Percentiles rank a stretch among this genome's conserved stretches.
Conservation (phyloP, 768 basidiomycete species). For the Phaeotremella fagi region DNA sequence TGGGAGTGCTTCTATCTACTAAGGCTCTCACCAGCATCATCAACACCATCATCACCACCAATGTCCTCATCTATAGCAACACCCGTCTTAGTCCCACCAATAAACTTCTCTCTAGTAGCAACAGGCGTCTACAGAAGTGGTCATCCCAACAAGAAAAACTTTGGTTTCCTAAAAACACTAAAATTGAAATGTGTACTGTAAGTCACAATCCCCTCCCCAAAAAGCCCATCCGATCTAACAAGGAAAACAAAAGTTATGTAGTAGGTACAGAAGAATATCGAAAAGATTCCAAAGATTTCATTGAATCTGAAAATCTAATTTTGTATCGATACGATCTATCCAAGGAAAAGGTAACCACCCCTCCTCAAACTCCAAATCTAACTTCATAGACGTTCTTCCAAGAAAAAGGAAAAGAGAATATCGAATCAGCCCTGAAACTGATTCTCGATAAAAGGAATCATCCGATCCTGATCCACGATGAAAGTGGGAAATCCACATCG, state of each 20-base stretch:
- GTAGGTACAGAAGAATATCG: conserved; percentile 35
- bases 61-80: too few species aligned
- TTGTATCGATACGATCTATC: conserved; percentile 32
- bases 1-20: too few species aligned
- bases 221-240: not conserved
- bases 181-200: conserved; percentile 42
- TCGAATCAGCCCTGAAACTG: conserved; percentile 20
- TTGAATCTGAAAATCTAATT: conserved; percentile 10
- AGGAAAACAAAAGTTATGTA: conserved; percentile 27
- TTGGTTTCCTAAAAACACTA: conserved; percentile 37
- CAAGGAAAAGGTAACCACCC: conserved; percentile 24
- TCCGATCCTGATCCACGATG: conserved; percentile 41
- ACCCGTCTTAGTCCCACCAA: conserved; percentile 39
- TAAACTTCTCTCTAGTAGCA: conserved; percentile 41
- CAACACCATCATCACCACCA: too few species aligned
- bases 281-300: conserved; percentile 34
- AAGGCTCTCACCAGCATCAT: too few species aligned
- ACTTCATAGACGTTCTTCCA: conserved; percentile 16
- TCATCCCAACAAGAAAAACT: conserved; percentile 47
- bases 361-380: not conserved
- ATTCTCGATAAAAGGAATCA: conserved; percentile 36
- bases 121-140: conserved; percentile 44
- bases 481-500: conserved; percentile 38
- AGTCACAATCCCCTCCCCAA: too few species aligned
- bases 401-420: conserved; percentile 5